A percentile compares a stretch with the other conserved stretches of the same genome.
Evolutionary conservation across 176 grass and related monocot genomes (phyloP).

Genomic region (Saccharum spontaneum): DNA sequence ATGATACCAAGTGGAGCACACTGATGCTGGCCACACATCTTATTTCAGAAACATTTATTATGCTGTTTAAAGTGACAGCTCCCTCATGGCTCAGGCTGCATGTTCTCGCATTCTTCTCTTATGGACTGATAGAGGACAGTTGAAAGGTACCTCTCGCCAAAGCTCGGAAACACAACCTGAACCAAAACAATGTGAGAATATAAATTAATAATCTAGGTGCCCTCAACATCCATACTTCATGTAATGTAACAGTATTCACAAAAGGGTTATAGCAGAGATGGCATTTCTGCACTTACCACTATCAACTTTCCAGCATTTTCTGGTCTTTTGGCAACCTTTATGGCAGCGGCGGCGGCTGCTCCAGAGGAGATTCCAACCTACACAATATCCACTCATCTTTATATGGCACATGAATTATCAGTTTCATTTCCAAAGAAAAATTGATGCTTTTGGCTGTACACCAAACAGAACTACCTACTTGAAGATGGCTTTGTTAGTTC

Average conservation of each 20-base stretch:
- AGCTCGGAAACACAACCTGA: constrained; percentile 92
- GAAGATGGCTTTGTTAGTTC: not conserved
- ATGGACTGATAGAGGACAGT: constrained; percentile 81
- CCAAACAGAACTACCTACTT: not conserved
- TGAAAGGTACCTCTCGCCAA: constrained; percentile 95
- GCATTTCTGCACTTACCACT: constrained; percentile 39
- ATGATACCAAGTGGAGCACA: not conserved
- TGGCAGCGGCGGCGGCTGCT: constrained; percentile 75
- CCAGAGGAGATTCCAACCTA: constrained; percentile 98
- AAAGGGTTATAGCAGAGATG: not conserved
- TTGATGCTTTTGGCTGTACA: not conserved
- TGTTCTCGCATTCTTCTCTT: constrained; percentile 81
- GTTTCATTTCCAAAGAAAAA: not conserved
- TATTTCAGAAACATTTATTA: constrained; percentile 31
- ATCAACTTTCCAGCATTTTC: constrained; percentile 96
- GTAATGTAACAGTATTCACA: not conserved
- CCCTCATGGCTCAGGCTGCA: constrained; percentile 82
- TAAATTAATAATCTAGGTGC: not conserved
- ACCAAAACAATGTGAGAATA: not conserved
- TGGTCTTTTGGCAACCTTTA: constrained; percentile 77
- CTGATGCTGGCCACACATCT: not conserved
- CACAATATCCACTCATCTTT: constrained; percentile 28
- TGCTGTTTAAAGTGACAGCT: constrained; percentile 6
- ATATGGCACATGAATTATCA: constrained; percentile 2
- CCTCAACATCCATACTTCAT: not conserved